A percentile compares a stretch with the other conserved stretches of the same genome.
Evolutionary conservation across 1,284 basidiomycete genomes (phyloP).

Genomic region (Apiotrichum veenhuisii): DNA sequence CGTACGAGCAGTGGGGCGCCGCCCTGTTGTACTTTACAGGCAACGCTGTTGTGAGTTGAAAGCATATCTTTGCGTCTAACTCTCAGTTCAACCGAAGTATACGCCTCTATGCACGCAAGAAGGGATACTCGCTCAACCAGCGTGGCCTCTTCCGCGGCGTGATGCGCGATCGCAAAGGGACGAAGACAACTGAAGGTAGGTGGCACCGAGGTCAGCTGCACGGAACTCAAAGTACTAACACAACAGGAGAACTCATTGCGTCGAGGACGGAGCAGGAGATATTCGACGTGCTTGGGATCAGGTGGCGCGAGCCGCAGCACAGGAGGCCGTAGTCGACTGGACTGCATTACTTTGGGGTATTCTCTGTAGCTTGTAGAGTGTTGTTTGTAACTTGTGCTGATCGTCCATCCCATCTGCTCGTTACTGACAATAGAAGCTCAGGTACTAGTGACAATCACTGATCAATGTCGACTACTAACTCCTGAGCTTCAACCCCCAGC

Average conservation of each 20-base stretch:
- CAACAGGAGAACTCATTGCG: conserved; percentile 70
- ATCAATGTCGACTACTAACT: no score
- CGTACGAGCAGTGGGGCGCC: conserved; percentile 71
- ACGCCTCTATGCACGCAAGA: conserved; percentile 72
- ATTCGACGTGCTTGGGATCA: conserved; percentile 61
- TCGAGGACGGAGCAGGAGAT: conserved; percentile 81
- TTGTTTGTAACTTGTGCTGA: no score
- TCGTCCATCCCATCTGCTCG: no score
- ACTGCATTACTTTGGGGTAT: neutral
- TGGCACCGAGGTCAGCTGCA: no score
- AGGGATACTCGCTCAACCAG: conserved; percentile 83
- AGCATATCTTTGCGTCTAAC: no score
- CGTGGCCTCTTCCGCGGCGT: conserved; percentile 69
- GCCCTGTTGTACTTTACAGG: conserved; percentile 83
- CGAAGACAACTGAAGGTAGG: conserved; percentile 65
- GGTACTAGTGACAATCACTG: no score
- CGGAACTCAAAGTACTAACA: no score
- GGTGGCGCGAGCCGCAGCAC: conserved; percentile 31
- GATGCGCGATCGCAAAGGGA: conserved; percentile 62
- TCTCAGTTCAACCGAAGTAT: conserved; percentile 81
- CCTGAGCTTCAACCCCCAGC: no score
- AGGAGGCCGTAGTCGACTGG: conserved; percentile 5
- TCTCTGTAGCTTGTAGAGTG: no score
- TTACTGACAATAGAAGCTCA: no score
- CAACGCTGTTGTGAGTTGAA: conserved; percentile 68